These are phyloP conservation scores for Trypanosoma grayi DNA, from an alignment of 208 protist species.

Conservation along the genomic window DNA sequence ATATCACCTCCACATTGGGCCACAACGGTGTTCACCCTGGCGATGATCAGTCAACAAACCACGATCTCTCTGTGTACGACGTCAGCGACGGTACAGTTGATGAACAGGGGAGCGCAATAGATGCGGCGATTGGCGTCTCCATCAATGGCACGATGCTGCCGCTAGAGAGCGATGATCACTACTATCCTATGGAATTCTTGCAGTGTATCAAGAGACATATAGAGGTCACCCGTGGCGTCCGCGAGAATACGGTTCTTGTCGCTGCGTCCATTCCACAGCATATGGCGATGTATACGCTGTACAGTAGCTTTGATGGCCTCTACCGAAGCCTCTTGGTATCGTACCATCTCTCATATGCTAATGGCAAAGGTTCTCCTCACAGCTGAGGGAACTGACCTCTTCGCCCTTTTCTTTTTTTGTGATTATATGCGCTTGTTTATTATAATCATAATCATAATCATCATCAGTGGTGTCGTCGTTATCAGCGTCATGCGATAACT, in stretches of 20 bases:
- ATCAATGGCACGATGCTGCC: neutral
- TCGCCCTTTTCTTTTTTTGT: conserved; percentile 1
- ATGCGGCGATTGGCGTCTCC: neutral
- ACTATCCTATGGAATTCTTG: conserved; percentile 20
- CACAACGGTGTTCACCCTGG: neutral
- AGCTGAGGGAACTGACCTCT: neutral
- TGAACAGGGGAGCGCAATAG: neutral
- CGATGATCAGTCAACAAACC: conserved; percentile 6
- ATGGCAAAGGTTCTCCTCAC: neutral
- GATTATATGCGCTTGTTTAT: neutral
- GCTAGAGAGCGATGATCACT: neutral
- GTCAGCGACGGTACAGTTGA: conserved; percentile 8
- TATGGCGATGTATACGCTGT: conserved; percentile 15
- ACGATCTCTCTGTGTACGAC: neutral
- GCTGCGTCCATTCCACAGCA: conserved; percentile 23
- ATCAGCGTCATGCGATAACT: too few relatives aligned
- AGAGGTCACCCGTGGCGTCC: conserved; percentile 9
- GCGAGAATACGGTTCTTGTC: conserved; percentile 22
- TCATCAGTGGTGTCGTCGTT: too few relatives aligned
- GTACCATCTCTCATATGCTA: conserved; percentile 17
- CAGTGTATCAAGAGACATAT: conserved; percentile 13
- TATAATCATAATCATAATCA: too few relatives aligned
- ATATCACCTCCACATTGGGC: neutral
- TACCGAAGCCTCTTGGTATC: conserved; percentile 29
- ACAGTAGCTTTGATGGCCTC: conserved; percentile 11